Conservation (phyloP, 2,329 filamentous ascomycete genomes). For the Epichloe coenophiala region DNA sequence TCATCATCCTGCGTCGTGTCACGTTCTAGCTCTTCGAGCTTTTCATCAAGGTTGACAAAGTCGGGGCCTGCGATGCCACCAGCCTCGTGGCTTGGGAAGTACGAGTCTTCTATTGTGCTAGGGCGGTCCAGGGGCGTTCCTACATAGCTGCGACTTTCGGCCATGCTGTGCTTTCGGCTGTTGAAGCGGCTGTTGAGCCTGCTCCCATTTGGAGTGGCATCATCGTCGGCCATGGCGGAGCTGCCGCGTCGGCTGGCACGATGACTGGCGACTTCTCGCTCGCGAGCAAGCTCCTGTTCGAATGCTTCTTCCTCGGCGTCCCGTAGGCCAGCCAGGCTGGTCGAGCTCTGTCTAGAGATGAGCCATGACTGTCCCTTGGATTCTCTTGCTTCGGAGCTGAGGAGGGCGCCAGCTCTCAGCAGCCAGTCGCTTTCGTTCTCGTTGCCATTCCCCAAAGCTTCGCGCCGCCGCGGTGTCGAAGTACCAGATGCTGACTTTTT, state of each 20-base stretch:
- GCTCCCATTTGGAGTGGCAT: conserved; percentile 26
- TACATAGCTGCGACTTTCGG: conserved; percentile 23
- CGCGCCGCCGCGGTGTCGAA: conserved; percentile 22
- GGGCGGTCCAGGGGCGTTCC: conserved; percentile 30
- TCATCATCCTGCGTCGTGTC: conserved; percentile 43
- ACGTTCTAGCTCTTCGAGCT: conserved; percentile 38
- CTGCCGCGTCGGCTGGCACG: conserved; percentile 35
- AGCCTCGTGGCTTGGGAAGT: conserved; percentile 24
- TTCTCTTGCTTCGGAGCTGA: conserved; percentile 49
- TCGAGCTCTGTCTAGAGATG: conserved; percentile 50
- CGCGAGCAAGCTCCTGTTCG: conserved; percentile 36
- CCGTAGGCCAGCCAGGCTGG: conserved; percentile 39
- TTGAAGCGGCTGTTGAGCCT: conserved; percentile 34
- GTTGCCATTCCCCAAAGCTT: conserved; percentile 20
- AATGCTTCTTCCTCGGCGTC: conserved; percentile 40
- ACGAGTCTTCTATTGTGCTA: conserved; percentile 26
- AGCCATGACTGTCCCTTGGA: conserved; percentile 59
- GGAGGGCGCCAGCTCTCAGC: conserved; percentile 46
- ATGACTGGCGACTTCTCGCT: conserved; percentile 35
- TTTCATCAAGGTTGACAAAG: conserved; percentile 49
- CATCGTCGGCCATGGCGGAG: conserved; percentile 23
- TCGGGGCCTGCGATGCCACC: conserved; percentile 39
- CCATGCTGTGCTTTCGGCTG: conserved; percentile 27
- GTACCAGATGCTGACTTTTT: conserved; percentile 16
- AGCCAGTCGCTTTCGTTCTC: conserved; percentile 50